Conservation (phyloP, 2,329 filamentous ascomycete genomes). For the Aspergillus neoniger region DNA sequence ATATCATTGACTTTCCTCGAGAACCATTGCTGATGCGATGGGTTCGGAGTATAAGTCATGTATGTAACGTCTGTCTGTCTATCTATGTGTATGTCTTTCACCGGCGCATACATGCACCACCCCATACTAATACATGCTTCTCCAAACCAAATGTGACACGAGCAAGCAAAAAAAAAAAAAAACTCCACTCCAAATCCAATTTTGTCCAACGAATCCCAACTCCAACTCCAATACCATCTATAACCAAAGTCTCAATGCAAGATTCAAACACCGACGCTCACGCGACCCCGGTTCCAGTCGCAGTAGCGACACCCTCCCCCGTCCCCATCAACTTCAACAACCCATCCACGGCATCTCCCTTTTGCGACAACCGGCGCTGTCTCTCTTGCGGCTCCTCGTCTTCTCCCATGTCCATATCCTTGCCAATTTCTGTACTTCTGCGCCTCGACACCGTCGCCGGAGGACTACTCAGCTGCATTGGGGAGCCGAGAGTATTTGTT, state of each 20-base stretch:
- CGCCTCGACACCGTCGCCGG: constrained; percentile 30
- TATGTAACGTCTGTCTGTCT: no score
- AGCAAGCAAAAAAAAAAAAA: no score
- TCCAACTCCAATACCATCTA: no score
- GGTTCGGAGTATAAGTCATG: no score
- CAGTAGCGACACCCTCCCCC: constrained; percentile 15
- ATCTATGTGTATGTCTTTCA: no score
- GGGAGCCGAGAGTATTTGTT: constrained; percentile 22
- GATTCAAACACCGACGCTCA: constrained; percentile 9
- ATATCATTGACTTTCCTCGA: neutral
- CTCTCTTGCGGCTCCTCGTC: neutral
- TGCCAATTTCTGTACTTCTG: neutral
- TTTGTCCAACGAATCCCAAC: no score
- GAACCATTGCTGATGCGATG: neutral
- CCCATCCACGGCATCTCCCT: constrained; percentile 43
- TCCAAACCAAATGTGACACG: no score
- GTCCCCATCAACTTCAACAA: constrained; percentile 44
- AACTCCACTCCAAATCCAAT: no score
- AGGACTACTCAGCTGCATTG: constrained; percentile 41
- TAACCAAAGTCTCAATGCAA: no score
- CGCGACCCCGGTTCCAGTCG: no score
- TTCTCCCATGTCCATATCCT: constrained; percentile 14
- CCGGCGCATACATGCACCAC: no score
- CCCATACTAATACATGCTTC: no score
- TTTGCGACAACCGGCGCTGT: constrained; percentile 25